Percentiles rank a stretch among this genome's conserved stretches.
phyloP scores from a whole-genome alignment of 192 early-diverging fungal genomes.

The Backusella australiensis region DNA sequence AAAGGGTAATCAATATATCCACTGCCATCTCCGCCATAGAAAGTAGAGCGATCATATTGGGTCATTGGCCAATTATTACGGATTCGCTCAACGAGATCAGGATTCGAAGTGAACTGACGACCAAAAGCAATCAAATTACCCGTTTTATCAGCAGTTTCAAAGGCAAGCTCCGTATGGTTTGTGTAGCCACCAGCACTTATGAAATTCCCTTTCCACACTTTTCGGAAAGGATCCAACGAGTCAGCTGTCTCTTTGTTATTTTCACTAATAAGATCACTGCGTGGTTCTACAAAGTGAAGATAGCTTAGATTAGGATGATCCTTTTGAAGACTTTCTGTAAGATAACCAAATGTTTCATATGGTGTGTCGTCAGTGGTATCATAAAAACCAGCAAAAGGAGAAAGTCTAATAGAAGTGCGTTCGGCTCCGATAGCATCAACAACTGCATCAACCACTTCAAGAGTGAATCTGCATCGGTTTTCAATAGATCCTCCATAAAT shows the following conservation, averaged over 20 bases:
- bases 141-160: conserved; percentile 12
- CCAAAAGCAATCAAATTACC: conserved; percentile 3
- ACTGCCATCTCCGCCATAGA: neutral
- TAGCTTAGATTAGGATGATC: conserved; percentile 32
- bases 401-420: conserved; percentile 33
- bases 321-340: conserved; percentile 23
- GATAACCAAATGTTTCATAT: conserved; percentile 21
- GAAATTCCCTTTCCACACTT: conserved; percentile 19
- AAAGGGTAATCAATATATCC: conserved; percentile 1
- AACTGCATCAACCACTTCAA: conserved; percentile 34
- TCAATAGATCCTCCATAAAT: conserved; percentile 28
- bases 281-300: conserved; percentile 32
- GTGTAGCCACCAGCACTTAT: conserved; percentile 28
- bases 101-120: conserved; percentile 6
- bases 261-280: neutral
- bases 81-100: conserved; percentile 1
- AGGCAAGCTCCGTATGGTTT: neutral
- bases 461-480: conserved; percentile 28
- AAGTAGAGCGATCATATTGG: neutral
- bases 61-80: neutral
- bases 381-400: conserved; percentile 27
- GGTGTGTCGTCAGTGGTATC: conserved; percentile 33
- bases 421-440: conserved; percentile 26
- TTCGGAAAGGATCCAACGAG: conserved; percentile 13
- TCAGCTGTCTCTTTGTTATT: neutral